Percentiles rank a stretch among this genome's conserved stretches.
Conservation (phyloP, 345 rosid species). For the Euphorbia tirucalli region DNA sequence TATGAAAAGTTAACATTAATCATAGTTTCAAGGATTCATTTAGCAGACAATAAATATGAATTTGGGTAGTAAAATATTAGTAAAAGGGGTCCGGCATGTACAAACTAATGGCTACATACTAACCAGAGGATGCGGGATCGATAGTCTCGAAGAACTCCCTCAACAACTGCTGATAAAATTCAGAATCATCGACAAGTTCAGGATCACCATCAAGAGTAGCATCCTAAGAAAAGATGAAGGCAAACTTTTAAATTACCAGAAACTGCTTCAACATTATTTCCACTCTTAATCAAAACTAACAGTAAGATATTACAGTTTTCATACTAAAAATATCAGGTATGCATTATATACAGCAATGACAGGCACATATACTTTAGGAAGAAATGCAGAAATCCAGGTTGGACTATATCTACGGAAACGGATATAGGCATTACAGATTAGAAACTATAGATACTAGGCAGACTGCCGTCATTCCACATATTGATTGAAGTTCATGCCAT, state of each 20-base stretch:
- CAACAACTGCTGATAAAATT: constrained; percentile 81
- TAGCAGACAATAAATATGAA: background rate
- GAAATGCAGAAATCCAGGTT: no score
- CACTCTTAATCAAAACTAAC: background rate
- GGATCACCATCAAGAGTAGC: constrained; percentile 64
- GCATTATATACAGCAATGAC: no score
- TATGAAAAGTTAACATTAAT: background rate
- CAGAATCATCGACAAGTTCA: constrained; percentile 81
- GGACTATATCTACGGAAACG: no score
- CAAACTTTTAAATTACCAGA: background rate
- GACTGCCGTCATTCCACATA: no score
- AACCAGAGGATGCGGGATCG: constrained; percentile 72
- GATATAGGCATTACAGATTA: no score
- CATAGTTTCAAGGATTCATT: background rate
- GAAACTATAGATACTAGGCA: no score
- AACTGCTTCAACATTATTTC: no score
- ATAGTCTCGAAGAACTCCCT: constrained; percentile 80
- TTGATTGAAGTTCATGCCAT: no score
- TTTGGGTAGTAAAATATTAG: background rate
- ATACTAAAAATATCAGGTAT: background rate
- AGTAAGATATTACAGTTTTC: no score
- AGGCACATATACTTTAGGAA: no score
- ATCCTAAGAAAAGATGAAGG: constrained; percentile 38
- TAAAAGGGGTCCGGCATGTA: background rate
- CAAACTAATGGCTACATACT: background rate